A percentile compares a stretch with the other conserved stretches of the same genome.
phyloP scores from a whole-genome alignment of 1,139 yeast species.

The Geotrichum candidum region DNA sequence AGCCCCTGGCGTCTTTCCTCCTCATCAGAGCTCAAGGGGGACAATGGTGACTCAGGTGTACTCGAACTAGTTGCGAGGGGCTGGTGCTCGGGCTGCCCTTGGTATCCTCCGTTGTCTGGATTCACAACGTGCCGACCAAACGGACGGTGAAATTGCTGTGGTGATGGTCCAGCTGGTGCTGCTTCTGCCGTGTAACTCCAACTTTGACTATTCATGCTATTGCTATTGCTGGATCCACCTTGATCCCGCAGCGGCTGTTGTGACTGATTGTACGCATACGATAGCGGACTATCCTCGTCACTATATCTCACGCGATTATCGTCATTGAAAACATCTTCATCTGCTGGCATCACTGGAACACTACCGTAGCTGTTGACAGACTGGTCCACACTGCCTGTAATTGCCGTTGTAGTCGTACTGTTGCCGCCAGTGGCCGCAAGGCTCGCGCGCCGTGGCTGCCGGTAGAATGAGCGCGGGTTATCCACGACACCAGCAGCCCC shows the following conservation, averaged over 20 bases:
- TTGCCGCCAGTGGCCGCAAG: background rate
- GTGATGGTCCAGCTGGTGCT: background rate
- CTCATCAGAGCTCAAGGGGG: no score
- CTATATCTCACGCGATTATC: background rate
- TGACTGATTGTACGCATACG: background rate
- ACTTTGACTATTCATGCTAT: background rate
- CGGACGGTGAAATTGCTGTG: background rate
- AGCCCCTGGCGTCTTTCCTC: no score
- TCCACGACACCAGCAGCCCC: background rate
- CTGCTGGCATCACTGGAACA: background rate
- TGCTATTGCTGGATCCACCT: background rate
- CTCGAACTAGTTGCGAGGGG: no score
- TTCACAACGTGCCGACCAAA: background rate
- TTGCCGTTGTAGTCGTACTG: background rate
- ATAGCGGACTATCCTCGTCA: background rate
- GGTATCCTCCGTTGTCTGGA: background rate
- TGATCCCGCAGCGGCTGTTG: background rate
- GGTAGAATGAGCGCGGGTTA: constrained; percentile 8
- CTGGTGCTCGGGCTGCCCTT: no score
- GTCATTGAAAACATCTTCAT: background rate
- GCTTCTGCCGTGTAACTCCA: background rate
- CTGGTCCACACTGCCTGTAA: background rate
- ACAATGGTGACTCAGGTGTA: no score
- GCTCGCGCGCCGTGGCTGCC: constrained; percentile 2
- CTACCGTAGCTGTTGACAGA: background rate